Percentiles rank a stretch among this genome's conserved stretches.
phyloP scores from a whole-genome alignment of 2,329 filamentous ascomycete species.

The Epichloe glyceriae region DNA sequence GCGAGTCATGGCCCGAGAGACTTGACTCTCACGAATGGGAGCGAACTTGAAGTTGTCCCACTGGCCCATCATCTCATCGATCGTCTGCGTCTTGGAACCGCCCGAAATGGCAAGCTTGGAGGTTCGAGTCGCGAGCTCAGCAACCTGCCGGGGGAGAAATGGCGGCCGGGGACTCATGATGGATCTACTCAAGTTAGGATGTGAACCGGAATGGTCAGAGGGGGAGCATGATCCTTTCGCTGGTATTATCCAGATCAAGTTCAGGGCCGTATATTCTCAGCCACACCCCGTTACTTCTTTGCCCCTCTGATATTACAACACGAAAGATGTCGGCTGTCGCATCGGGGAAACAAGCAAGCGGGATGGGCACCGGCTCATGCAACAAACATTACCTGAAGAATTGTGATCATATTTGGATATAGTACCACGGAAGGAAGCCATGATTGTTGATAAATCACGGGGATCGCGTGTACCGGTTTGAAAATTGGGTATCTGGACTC shows the following conservation, averaged over 20 bases:
- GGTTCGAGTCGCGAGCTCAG: conserved; percentile 30
- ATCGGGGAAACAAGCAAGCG: conserved; percentile 3
- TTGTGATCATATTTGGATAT: conserved; percentile 24
- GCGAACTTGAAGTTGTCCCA: conserved; percentile 77
- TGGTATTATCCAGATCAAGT: conserved; percentile 99
- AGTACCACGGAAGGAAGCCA: conserved; percentile 23
- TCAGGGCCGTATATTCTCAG: conserved; percentile 84
- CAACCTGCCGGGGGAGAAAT: conserved; percentile 42
- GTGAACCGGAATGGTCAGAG: conserved; percentile 16
- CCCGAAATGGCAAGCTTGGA: conserved; percentile 27
- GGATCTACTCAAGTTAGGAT: conserved; percentile 20
- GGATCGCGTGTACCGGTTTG: conserved; percentile 15
- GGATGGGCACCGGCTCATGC: conserved; percentile 51
- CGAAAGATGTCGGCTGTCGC: background rate
- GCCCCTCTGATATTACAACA: background rate
- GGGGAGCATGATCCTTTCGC: conserved; percentile 95
- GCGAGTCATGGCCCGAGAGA: conserved; percentile 84
- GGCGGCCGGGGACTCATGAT: conserved; percentile 72
- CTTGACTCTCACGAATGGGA: conserved; percentile 81
- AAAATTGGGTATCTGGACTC: conserved; percentile 2
- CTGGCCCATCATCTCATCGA: conserved; percentile 56
- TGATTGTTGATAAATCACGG: conserved; percentile 13
- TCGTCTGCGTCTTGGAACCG: conserved; percentile 28
- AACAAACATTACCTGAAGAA: conserved; percentile 32
- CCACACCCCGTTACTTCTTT: conserved; percentile 16